Evolutionary conservation across 495 filamentous ascomycete species (phyloP).

Genomic region (Recurvomyces mirabilis): DNA sequence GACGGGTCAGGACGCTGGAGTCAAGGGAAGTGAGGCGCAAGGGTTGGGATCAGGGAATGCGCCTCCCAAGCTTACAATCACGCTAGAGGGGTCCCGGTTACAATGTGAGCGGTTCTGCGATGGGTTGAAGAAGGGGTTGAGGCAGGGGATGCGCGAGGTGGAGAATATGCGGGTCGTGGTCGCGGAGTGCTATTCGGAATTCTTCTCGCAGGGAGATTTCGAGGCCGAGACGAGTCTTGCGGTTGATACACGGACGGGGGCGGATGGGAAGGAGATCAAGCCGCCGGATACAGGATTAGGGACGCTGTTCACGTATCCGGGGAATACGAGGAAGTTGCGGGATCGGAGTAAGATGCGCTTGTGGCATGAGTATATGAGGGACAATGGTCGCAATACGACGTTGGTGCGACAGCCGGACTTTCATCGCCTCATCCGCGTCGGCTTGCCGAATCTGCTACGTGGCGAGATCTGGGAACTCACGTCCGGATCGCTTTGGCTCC

Average conservation of each 20-base stretch:
- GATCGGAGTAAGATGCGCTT: slow-evolving; percentile 95
- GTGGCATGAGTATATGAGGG: slow-evolving; percentile 88
- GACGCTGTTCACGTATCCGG: slow-evolving; percentile 87
- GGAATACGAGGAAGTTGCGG: slow-evolving; percentile 86
- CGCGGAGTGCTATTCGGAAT: slow-evolving; percentile 83
- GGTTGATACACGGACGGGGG: slow-evolving; percentile 18
- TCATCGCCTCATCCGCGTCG: slow-evolving; percentile 91
- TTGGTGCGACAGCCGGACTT: slow-evolving; percentile 92
- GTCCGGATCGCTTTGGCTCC: slow-evolving; percentile 77
- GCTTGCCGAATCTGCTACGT: slow-evolving; percentile 80
- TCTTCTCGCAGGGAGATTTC: slow-evolving; percentile 51
- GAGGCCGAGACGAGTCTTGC: slow-evolving; percentile 23
- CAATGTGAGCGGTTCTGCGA: slow-evolving; percentile 94
- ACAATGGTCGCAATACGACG: slow-evolving; percentile 89
- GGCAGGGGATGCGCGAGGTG: slow-evolving; percentile 75
- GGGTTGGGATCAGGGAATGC: too few relatives aligned
- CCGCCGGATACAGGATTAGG: slow-evolving; percentile 87
- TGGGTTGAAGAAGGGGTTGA: slow-evolving; percentile 76
- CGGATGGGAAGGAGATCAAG: slow-evolving; percentile 43
- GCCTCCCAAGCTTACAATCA: slow-evolving; percentile 69
- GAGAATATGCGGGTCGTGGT: slow-evolving; percentile 68
- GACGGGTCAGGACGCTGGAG: slow-evolving; percentile 50
- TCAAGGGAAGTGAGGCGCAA: too few relatives aligned
- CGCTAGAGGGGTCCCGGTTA: slow-evolving; percentile 76
- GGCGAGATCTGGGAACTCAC: slow-evolving; percentile 95